Percentiles rank a stretch among this genome's conserved stretches.
Conservation (phyloP, 768 basidiomycete genomes). For the Albatrellus ellisii region DNA sequence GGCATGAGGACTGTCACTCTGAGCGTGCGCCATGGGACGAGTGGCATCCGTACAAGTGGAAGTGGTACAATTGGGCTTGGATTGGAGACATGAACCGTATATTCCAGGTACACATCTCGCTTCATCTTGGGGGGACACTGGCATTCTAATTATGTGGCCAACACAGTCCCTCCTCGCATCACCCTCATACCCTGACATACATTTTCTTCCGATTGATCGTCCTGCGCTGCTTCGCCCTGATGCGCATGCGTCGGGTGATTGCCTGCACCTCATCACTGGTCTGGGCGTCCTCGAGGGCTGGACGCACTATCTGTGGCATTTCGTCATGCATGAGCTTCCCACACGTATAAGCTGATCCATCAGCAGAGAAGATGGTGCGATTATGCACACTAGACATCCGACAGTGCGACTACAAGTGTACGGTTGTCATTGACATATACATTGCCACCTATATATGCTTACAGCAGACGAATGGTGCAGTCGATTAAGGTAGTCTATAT, state of each 20-base stretch:
- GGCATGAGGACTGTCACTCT: constrained; percentile 54
- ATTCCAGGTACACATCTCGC: constrained; percentile 33
- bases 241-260: constrained; percentile 35
- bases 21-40: constrained; percentile 30
- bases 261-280: constrained; percentile 33
- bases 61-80: constrained; percentile 55
- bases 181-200: constrained; percentile 37
- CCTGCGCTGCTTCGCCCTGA: constrained; percentile 53
- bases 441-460: too few species aligned
- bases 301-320: constrained; percentile 40
- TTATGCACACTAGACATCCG: too few species aligned
- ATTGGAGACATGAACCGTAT: constrained; percentile 43
- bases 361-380: too few species aligned
- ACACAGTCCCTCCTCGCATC: constrained; percentile 28
- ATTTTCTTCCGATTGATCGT: constrained; percentile 46
- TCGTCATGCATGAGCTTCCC: constrained; percentile 28
- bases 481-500: too few species aligned
- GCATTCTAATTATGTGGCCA: constrained; percentile 6
- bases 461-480: too few species aligned
- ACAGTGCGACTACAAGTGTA: too few species aligned
- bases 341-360: too few species aligned
- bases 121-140: background rate
- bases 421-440: too few species aligned
- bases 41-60: constrained; percentile 29
- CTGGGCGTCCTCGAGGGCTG: constrained; percentile 37